Evolutionary conservation across 1,139 yeast genomes (phyloP), one percentile per base, ranked within the genome.

Genomic region (Pneumocystis murina): DNA sequence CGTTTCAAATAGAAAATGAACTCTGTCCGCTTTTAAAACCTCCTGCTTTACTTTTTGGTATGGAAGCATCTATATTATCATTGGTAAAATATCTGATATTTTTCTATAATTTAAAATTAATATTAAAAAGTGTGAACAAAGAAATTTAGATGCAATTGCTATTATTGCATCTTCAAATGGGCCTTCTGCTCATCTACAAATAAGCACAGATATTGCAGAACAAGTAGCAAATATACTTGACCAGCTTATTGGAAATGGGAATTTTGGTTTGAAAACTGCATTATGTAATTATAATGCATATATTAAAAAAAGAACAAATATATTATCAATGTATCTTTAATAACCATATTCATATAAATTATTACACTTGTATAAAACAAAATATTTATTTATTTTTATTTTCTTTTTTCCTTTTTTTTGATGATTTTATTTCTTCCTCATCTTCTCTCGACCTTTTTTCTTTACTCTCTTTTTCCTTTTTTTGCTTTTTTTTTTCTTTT

Each of bases 1-100:
- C 55, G 3, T 24, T 48, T 4, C 4, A 20, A 12, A 48, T 20
- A 12, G 33, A 48, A 7, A 12, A 48, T 48, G 24, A 48, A 8
- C 14, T 12, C 16, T 48, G 14, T 48, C 33, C 55, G 14, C n/a
- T 24, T 48, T 24, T 48, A 48, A 48, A 12, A 30, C 55, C 55
- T 2, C 55, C 55, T 24, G 55, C 55, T 24, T 48, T 48, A 12
- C 55, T 48, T 48, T 48, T 33, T 48, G 55, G 55, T 10, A 48
- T 48, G 30, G 55, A 48, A 48, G 55, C 55, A 48, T 48, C 55
- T 48, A 48, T 48, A 48, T 48, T 48, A 48, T 48, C 55, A 48
- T 48, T 48, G 55, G 55, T 48, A 48, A 48, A 48, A 24, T 24
- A 24, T 24, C n/a, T 48, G 10, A 12, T 12, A n/a, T 7, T 16